Evolutionary conservation across 306 rosid species (phyloP), one percentile per base, ranked within the genome.

Genomic region (Fagus sylvatica): DNA sequence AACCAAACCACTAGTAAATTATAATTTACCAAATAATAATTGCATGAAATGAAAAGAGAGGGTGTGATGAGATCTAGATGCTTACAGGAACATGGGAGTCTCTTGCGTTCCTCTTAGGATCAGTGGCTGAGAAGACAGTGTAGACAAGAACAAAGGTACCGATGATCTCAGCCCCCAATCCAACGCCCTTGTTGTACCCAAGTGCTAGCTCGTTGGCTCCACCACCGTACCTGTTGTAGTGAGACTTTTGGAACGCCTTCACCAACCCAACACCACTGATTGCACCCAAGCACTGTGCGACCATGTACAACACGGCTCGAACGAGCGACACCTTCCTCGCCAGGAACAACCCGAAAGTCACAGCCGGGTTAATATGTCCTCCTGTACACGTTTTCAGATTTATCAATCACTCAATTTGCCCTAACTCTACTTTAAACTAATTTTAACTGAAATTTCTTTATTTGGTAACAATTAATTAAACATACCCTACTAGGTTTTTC

Each of bases 121-220:
- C 98, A 13, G 98, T 94, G 78, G 98, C 98, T 5, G 98, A 90
- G 90, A 94, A 94, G 73, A 94, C 98, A 0, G 98, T 94, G 92
- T 94, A 94, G 75, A 94, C 98, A 60, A 94, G 93, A 71, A 94
- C 97, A 49, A 94, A 94, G 86, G 98, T 94, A 0, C 98, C 98
- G 2, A 94, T 94, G 64, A 94, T 94, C 83, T 94, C 98, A 7
- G 97, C 98, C 2, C 97, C 98, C 57, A 94, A 74, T 28, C 97
- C 98, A 2, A 87, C 84, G 0, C 98, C 98, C 67, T 85, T 90
- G 85, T 60, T 92, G 81, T 92, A 94, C 1, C 96, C 97, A 1
- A 0, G 16, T 0, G 39, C 2, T 1, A 84, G 76, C 16, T 2
- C 37, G 75, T 94, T 94, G 70, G 87, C 97, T 1, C 98, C 98